These are phyloP conservation scores for Gossypium rotundifolium DNA, from an alignment of 345 rosid species.

Conservation along the genomic window DNA sequence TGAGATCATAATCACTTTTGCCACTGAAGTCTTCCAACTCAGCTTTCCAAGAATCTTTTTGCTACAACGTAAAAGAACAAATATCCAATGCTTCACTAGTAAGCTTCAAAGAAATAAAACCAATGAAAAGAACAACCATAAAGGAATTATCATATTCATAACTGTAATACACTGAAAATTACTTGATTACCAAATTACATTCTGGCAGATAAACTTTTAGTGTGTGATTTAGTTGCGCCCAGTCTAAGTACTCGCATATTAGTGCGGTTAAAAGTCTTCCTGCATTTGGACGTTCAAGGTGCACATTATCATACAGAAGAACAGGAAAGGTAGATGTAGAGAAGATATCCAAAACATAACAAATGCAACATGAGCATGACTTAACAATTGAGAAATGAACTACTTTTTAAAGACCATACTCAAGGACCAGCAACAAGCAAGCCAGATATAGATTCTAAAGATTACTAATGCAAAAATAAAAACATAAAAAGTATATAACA, in stretches of 20 bases:
- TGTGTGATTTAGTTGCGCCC: constrained; percentile 89
- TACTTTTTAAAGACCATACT: background rate
- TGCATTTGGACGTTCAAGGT: constrained; percentile 28
- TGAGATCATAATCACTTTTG: constrained; percentile 75
- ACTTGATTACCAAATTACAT: constrained; percentile 90
- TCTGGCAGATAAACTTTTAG: constrained; percentile 89
- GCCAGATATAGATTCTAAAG: background rate
- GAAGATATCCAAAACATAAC: background rate
- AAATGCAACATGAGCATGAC: background rate
- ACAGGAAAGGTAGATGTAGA: background rate
- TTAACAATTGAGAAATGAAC: background rate
- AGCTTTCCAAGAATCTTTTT: constrained; percentile 85
- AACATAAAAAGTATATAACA: background rate
- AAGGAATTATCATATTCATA: background rate
- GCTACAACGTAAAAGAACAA: constrained; percentile 36
- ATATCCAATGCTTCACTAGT: constrained; percentile 2
- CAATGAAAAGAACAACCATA: constrained; percentile 3
- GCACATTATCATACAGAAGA: background rate
- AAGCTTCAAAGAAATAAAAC: constrained; percentile 1
- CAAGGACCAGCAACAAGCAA: background rate
- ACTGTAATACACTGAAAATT: constrained; percentile 18
- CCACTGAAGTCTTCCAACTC: constrained; percentile 76
- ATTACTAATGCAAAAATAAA: background rate
- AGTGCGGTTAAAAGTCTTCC: constrained; percentile 84
- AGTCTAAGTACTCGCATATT: constrained; percentile 87